Percentiles rank a stretch among this genome's conserved stretches.
Conservation (phyloP, 2,329 filamentous ascomycete genomes). For the Hymenoscyphus albidus region DNA sequence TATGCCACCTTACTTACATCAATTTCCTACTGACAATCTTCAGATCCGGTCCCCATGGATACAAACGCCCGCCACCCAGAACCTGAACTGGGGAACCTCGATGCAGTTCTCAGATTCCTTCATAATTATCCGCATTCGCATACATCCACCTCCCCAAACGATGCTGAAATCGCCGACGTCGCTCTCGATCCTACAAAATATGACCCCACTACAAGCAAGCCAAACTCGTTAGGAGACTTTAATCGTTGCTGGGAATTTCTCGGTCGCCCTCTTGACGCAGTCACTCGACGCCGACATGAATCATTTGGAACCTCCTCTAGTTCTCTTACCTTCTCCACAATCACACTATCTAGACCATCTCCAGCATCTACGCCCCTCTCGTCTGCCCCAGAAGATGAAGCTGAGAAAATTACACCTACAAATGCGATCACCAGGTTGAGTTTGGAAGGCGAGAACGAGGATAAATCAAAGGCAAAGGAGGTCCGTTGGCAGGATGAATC, state of each 20-base stretch:
- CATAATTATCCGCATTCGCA: background rate
- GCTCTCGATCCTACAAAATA: constrained; percentile 11
- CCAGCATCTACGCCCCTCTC: constrained; percentile 16
- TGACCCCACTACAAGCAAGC: constrained; percentile 16
- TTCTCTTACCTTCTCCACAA: constrained; percentile 10
- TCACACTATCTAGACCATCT: background rate
- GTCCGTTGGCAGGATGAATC: constrained; percentile 27
- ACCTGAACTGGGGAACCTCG: background rate
- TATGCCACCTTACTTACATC: background rate
- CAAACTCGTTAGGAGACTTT: constrained; percentile 25
- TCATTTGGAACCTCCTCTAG: constrained; percentile 16
- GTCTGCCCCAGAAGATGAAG: constrained; percentile 17
- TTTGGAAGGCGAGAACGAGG: background rate
- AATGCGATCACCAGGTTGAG: background rate
- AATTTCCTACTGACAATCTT: background rate
- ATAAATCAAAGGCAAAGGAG: constrained; percentile 14
- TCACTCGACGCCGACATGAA: constrained; percentile 8
- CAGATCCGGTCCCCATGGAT: constrained; percentile 5
- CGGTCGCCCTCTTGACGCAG: constrained; percentile 16
- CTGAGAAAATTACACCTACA: background rate
- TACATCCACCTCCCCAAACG: background rate
- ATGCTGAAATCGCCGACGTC: background rate
- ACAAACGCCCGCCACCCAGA: background rate
- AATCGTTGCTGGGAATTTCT: constrained; percentile 21
- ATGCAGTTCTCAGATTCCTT: constrained; percentile 3